Conservation (phyloP, 139 green algal species). For the Chlamydomonas eustigma region DNA sequence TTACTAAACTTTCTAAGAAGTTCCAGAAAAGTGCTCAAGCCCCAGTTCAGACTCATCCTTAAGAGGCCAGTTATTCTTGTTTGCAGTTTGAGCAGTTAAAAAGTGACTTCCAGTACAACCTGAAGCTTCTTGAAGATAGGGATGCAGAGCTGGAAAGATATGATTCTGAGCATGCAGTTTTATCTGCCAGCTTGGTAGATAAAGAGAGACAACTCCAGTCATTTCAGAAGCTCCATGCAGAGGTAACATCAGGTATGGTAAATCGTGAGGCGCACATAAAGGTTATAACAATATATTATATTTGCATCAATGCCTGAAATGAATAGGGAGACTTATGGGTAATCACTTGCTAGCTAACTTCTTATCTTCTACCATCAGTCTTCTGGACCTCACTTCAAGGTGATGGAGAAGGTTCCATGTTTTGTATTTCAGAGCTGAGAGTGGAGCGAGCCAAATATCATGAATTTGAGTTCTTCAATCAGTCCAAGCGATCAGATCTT, state of each 20-base stretch:
- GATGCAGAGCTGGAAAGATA: slow-evolving; percentile 51
- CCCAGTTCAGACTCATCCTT: not conserved
- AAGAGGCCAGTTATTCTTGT: not conserved
- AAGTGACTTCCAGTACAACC: slow-evolving; percentile 53
- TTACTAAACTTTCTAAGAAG: not conserved
- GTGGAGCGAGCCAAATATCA: not conserved
- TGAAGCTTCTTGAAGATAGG: slow-evolving; percentile 46
- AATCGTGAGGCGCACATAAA: no score
- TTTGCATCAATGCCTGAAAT: no score
- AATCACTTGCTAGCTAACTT: no score
- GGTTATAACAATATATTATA: no score
- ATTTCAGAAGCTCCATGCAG: not conserved
- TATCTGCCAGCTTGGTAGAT: slow-evolving; percentile 24
- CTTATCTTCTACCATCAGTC: not conserved
- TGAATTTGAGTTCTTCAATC: slow-evolving; percentile 16
- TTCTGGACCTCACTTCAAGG: not conserved
- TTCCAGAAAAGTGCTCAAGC: not conserved
- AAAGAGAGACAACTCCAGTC: slow-evolving; percentile 10
- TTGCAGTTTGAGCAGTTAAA: slow-evolving; percentile 42
- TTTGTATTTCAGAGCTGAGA: slow-evolving; percentile 14
- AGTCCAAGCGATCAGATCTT: slow-evolving; percentile 15
- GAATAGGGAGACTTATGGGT: no score
- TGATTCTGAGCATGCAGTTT: slow-evolving; percentile 23
- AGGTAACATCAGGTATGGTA: not conserved
- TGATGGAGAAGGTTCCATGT: not conserved